These are phyloP conservation scores for Sphagnum contortum DNA, from an alignment of 225 moss, liverwort and hornwort genomes.

Conservation along the genomic window DNA sequence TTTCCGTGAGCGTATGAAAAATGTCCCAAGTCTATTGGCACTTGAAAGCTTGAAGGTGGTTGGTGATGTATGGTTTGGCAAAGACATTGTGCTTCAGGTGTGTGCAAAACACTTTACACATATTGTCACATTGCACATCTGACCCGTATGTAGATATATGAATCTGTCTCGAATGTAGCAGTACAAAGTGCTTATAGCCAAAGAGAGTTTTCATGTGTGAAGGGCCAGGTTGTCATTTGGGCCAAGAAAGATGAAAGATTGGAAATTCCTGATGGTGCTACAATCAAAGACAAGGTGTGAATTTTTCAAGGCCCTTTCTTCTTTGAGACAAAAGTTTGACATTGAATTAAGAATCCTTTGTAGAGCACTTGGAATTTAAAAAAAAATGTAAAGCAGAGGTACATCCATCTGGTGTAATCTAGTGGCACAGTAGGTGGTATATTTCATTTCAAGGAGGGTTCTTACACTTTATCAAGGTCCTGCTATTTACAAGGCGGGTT, in stretches of 20 bases:
- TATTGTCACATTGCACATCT: too few relatives aligned
- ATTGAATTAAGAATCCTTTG: neutral
- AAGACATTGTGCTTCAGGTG: constrained; percentile 43
- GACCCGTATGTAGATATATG: too few relatives aligned
- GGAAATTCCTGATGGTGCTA: constrained; percentile 40
- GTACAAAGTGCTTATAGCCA: too few relatives aligned
- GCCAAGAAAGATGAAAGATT: constrained; percentile 41
- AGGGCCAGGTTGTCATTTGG: constrained; percentile 62
- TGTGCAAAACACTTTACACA: too few relatives aligned
- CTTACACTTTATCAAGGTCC: too few relatives aligned
- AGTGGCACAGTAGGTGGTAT: neutral
- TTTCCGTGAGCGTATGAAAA: constrained; percentile 31
- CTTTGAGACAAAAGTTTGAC: neutral
- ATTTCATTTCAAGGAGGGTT: neutral
- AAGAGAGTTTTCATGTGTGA: neutral
- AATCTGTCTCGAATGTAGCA: too few relatives aligned
- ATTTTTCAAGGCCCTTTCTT: neutral
- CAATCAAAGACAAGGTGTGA: constrained; percentile 37
- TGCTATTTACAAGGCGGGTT: too few relatives aligned
- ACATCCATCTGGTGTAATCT: too few relatives aligned
- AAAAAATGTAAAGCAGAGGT: too few relatives aligned
- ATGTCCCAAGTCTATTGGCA: constrained; percentile 31
- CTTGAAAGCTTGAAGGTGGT: constrained; percentile 35
- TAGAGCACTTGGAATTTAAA: too few relatives aligned
- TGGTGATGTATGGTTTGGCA: constrained; percentile 65